A percentile compares a stretch with the other conserved stretches of the same genome.
These are phyloP conservation scores for Venturia aucupariae DNA, from an alignment of 2,329 filamentous ascomycete species.

Conservation along the genomic window DNA sequence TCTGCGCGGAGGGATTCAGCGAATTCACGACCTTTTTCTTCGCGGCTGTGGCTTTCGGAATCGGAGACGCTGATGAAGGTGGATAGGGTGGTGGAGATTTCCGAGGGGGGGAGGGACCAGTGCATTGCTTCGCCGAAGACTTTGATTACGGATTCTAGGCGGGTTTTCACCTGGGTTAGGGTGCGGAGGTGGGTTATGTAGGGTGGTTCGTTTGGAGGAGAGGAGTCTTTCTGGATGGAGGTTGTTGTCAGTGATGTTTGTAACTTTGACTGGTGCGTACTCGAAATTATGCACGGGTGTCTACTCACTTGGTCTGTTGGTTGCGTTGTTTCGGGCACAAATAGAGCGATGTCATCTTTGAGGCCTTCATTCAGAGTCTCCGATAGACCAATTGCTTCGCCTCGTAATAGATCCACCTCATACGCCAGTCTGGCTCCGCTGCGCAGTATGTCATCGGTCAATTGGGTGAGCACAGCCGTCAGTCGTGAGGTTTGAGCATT, in stretches of 20 bases:
- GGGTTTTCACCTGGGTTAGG: conserved; percentile 68
- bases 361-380: conserved; percentile 69
- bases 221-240: not conserved
- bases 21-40: conserved; percentile 82
- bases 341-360: conserved; percentile 53
- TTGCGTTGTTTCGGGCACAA: not conserved
- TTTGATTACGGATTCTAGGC: conserved; percentile 83
- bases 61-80: conserved; percentile 86
- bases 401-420: conserved; percentile 86
- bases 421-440: conserved; percentile 84
- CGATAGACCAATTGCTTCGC: conserved; percentile 71
- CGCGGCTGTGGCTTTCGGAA: conserved; percentile 54
- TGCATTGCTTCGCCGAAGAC: conserved; percentile 94
- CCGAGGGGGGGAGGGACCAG: conserved; percentile 83
- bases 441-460: conserved; percentile 90
- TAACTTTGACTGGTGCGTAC: not conserved
- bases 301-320: not conserved
- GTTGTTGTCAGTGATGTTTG: not conserved
- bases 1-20: conserved; percentile 61
- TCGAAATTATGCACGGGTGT: not conserved
- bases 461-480: conserved; percentile 69
- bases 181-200: conserved; percentile 75
- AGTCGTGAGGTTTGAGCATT: conserved; percentile 80
- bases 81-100: conserved; percentile 72
- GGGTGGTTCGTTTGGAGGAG: conserved; percentile 41